These are phyloP conservation scores for Claviceps fusiformis DNA, from an alignment of 2,329 filamentous ascomycete species.

Conservation along the genomic window DNA sequence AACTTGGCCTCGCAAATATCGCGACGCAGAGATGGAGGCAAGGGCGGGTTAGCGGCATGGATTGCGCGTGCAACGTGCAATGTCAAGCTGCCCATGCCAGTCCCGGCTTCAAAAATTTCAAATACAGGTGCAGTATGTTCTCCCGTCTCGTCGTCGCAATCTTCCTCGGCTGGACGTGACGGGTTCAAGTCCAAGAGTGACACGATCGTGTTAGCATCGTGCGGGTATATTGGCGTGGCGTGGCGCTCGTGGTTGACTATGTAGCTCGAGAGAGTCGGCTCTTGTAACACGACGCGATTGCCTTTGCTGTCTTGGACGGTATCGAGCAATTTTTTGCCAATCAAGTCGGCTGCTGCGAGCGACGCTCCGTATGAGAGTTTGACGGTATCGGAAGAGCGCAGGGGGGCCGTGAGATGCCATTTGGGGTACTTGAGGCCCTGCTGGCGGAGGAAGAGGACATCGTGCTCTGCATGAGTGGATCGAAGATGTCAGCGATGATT, in stretches of 20 bases:
- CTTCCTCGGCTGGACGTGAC: conserved; percentile 21
- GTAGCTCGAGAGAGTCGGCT: conserved; percentile 62
- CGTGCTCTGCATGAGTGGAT: conserved; percentile 19
- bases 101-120: conserved; percentile 73
- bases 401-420: conserved; percentile 25
- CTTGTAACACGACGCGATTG: conserved; percentile 40
- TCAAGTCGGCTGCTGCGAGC: conserved; percentile 41
- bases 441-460: conserved; percentile 27
- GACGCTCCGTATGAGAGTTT: conserved; percentile 30
- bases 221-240: conserved; percentile 65
- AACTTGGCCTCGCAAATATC: conserved; percentile 14
- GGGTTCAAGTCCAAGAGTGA: conserved; percentile 64
- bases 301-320: conserved; percentile 39
- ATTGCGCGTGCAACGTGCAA: conserved; percentile 63
- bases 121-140: conserved; percentile 31
- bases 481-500: not conserved
- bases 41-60: conserved; percentile 53
- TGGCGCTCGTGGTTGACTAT: conserved; percentile 51
- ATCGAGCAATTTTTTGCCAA: conserved; percentile 48
- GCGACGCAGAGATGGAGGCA: conserved; percentile 28
- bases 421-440: conserved; percentile 21
- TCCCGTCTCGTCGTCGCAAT: conserved; percentile 12
- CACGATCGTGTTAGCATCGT: conserved; percentile 63
- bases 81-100: conserved; percentile 70
- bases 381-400: conserved; percentile 18